Base-by-base conservation (phyloP, 169 alveolate genomes). In the Plasmodium coatneyi region DNA sequence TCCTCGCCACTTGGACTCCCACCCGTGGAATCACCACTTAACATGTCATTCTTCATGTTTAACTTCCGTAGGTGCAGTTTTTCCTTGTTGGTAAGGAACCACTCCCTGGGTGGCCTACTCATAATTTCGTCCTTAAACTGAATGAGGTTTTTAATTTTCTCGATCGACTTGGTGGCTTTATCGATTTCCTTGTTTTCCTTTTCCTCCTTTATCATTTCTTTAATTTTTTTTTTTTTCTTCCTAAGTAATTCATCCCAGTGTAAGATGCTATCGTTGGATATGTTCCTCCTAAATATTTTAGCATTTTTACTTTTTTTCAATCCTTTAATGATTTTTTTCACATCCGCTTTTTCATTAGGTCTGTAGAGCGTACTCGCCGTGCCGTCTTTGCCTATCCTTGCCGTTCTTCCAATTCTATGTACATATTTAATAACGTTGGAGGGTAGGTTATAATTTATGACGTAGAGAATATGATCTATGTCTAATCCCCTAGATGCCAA, bases 401-500 rank as follows among this genome's bases (percentile, higher is more conserved):
- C 99, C 3, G 99, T 98, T 72, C 99, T 95, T 16, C 99, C 99
- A 19, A 98, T 98, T 83, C 99, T 95, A 94, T 98, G 99, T 10
- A 98, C 97, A 93, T 98, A 98, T 90, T 97, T 97, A 7, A 97
- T 86, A n/a, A 96, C 97, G 81, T 97, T 99, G 46, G 97, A 96
- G 3, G 99, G 99, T 80, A 98, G 94, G 81, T 97, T 97, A 81
- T 97, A 98, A 93, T 98, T 98, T 49, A 98, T 97, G 7, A 98
- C 99, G 39, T 98, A 97, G 43, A 95, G 93, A 3, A 98, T 97
- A 82, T 97, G 98, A 32, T 97, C 98, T 2, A 98, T 97, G 96
- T 98, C 99, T 60, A 98, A 84, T 9, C 99, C 99, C 96, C 99
- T 96, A 25, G 99, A 98, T 0, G 99, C 99, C 28, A 98, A 95